These are phyloP conservation scores for Globisporangium perplexum DNA, from an alignment of 352 stramenopile genomes.

Conservation along the genomic window DNA sequence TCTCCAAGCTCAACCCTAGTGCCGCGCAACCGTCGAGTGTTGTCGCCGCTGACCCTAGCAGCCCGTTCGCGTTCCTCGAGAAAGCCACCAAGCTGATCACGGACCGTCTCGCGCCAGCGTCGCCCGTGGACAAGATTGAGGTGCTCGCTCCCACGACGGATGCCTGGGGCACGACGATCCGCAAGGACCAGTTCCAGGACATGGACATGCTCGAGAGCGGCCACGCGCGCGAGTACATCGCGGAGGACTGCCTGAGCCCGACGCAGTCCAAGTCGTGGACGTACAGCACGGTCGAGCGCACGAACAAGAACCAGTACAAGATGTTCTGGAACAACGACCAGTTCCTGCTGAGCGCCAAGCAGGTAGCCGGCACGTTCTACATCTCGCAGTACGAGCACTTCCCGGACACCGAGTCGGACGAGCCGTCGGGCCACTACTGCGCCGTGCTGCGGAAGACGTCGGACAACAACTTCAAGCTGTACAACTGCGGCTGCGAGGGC, in stretches of 20 bases:
- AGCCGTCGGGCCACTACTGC: slow-evolving; percentile 68
- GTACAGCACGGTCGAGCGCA: slow-evolving; percentile 71
- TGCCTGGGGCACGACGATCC: slow-evolving; percentile 59
- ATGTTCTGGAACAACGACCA: slow-evolving; percentile 87
- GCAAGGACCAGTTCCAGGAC: slow-evolving; percentile 69
- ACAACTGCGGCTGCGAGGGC: slow-evolving; percentile 82
- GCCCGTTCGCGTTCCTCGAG: slow-evolving; percentile 38
- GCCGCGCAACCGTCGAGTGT: slow-evolving; percentile 1
- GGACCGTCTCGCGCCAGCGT: slow-evolving; percentile 15
- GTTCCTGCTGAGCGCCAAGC: slow-evolving; percentile 80
- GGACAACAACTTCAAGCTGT: slow-evolving; percentile 85
- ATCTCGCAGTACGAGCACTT: slow-evolving; percentile 90
- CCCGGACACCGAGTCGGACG: slow-evolving; percentile 45
- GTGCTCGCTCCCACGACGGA: slow-evolving; percentile 13
- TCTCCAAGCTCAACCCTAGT: slow-evolving; percentile 20
- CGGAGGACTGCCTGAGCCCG: slow-evolving; percentile 75
- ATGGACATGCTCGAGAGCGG: slow-evolving; percentile 85
- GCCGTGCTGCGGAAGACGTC: slow-evolving; percentile 64
- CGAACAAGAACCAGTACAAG: slow-evolving; percentile 85
- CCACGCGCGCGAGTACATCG: slow-evolving; percentile 76
- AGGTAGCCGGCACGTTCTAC: slow-evolving; percentile 81
- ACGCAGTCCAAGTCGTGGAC: slow-evolving; percentile 76
- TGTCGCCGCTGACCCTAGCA: slow-evolving; percentile 21
- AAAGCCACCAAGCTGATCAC: slow-evolving; percentile 60
- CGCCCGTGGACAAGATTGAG: slow-evolving; percentile 20